These are phyloP conservation scores for Nannochloropsis gaditana DNA, from an alignment of 108 stramenopile genomes.

Conservation along the genomic window DNA sequence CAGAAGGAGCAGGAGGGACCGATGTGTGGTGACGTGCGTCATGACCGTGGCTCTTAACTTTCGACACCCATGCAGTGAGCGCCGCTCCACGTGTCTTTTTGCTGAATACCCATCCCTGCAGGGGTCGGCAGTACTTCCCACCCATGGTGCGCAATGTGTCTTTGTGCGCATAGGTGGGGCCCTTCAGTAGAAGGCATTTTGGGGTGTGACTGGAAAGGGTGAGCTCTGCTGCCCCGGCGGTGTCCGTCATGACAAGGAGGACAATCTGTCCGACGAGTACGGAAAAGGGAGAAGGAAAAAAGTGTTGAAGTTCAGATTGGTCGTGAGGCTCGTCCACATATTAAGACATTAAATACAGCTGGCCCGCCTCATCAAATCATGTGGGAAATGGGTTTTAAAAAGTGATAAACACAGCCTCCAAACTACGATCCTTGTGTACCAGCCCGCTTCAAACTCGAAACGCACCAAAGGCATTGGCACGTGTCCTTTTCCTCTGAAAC, in stretches of 20 bases:
- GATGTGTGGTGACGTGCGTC: too few species aligned
- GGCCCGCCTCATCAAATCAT: too few species aligned
- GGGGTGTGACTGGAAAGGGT: not conserved
- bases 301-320: not conserved
- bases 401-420: too few species aligned
- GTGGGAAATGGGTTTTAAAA: too few species aligned
- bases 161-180: not conserved
- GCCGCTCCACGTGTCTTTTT: not conserved
- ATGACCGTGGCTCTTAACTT: too few species aligned
- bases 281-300: not conserved
- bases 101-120: conserved; percentile 11
- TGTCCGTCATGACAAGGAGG: too few species aligned
- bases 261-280: not conserved
- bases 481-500: too few species aligned
- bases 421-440: too few species aligned
- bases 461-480: too few species aligned
- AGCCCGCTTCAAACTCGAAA: too few species aligned
- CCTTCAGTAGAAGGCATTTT: not conserved
- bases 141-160: not conserved
- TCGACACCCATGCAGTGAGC: not conserved
- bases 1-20: too few species aligned
- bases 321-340: not conserved
- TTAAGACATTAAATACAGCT: too few species aligned
- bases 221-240: not conserved
- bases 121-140: not conserved